These are phyloP conservation scores for Chaetomidium leptoderma DNA, from an alignment of 495 filamentous ascomycete genomes.

Conservation along the genomic window DNA sequence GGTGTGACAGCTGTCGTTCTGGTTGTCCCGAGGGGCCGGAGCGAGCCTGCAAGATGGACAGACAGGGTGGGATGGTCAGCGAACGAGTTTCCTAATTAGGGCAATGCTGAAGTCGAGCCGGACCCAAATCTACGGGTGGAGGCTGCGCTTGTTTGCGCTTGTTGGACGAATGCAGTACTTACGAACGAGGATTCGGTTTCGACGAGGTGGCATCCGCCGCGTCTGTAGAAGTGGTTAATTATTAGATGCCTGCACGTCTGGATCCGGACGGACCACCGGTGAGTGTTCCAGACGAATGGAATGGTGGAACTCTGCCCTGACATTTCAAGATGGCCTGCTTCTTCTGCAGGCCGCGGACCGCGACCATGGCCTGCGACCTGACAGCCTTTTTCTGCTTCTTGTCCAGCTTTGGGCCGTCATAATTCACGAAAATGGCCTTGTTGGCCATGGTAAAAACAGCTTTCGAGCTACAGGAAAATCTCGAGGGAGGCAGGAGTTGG, in stretches of 20 bases:
- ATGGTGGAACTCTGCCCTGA: not conserved
- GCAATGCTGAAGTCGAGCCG: not conserved
- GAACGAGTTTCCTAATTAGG: not conserved
- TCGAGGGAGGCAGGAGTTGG: not conserved
- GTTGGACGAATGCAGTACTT: not conserved
- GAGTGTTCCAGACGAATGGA: not conserved
- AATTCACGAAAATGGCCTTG: slow-evolving; percentile 1
- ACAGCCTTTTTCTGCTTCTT: not conserved
- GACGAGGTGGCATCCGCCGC: not conserved
- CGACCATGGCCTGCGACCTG: not conserved
- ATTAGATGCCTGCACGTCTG: not conserved
- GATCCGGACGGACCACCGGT: too few relatives aligned
- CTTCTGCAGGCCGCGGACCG: slow-evolving; percentile 5
- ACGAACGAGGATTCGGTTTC: not conserved
- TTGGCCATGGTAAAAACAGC: not conserved
- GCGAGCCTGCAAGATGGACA: not conserved
- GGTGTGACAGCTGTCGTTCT: not conserved
- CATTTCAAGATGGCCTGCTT: not conserved
- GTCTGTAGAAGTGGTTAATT: not conserved
- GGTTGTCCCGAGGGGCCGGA: slow-evolving; percentile 1
- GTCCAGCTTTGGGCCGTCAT: slow-evolving; percentile 2
- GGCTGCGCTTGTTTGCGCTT: too few relatives aligned
- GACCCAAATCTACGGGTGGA: not conserved
- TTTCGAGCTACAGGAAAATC: too few relatives aligned
- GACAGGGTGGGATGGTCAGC: not conserved